These are phyloP conservation scores for Vitis hybrid DNA, from an alignment of 177 flowering plant genomes.

Conservation along the genomic window DNA sequence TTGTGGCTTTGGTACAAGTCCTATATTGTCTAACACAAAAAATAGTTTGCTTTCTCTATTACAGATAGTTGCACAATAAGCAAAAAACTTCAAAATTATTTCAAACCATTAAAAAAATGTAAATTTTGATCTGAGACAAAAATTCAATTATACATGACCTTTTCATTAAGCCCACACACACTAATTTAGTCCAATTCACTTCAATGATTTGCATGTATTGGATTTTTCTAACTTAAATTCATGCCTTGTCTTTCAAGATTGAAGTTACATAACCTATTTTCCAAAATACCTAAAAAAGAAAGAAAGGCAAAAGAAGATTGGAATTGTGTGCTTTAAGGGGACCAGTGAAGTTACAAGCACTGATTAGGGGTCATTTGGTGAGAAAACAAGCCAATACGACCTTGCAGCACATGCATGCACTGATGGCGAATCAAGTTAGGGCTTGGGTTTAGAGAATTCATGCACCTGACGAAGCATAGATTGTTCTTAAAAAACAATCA, in stretches of 20 bases:
- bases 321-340: conserved; percentile 68
- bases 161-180: background rate
- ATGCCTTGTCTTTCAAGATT: too few relatives aligned
- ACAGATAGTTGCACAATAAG: conserved; percentile 72
- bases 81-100: conserved; percentile 1
- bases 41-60: conserved; percentile 76
- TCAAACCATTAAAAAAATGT: background rate
- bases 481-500: conserved; percentile 17
- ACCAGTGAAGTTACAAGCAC: conserved; percentile 65
- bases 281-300: conserved; percentile 72
- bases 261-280: background rate
- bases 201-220: too few relatives aligned
- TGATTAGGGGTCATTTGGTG: conserved; percentile 67
- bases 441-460: conserved; percentile 53
- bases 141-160: background rate
- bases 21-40: conserved; percentile 59
- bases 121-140: background rate
- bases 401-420: conserved; percentile 53
- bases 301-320: conserved; percentile 75
- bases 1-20: conserved; percentile 63
- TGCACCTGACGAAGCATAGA: conserved; percentile 31
- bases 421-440: conserved; percentile 60
- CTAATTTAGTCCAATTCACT: too few relatives aligned
- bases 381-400: conserved; percentile 60
- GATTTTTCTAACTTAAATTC: too few relatives aligned